Conservation (phyloP, 805 yeast genomes). For the Zygotorulaspora danielsina region DNA sequence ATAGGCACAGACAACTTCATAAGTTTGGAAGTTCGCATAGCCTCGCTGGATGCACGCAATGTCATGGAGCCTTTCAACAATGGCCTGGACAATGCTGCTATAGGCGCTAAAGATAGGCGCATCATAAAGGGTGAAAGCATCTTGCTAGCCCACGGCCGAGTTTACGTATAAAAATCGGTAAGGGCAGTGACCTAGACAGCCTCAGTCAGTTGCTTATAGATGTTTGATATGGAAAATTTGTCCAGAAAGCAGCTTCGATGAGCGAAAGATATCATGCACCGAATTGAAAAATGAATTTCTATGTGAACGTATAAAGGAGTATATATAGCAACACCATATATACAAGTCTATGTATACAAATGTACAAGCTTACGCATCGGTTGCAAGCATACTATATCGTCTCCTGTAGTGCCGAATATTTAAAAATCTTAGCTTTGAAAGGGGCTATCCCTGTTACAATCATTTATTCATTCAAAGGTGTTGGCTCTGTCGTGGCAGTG, state of each 20-base stretch:
- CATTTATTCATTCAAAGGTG: slow-evolving; percentile 30
- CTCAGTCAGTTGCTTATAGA: no score
- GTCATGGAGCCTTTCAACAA: background rate
- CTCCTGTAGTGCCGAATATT: slow-evolving; percentile 1
- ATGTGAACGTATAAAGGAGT: no score
- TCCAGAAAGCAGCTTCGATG: background rate
- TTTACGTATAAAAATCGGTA: no score
- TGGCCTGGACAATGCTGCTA: background rate
- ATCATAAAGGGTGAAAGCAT: background rate
- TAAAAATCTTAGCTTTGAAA: background rate
- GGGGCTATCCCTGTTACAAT: background rate
- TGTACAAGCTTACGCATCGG: no score
- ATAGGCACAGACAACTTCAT: no score
- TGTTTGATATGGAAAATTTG: no score
- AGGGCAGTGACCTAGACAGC: no score
- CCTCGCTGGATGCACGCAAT: background rate
- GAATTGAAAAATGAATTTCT: background rate
- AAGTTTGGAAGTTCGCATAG: no score
- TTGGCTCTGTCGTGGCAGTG: slow-evolving; percentile 39
- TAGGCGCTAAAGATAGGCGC: background rate
- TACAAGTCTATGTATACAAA: no score
- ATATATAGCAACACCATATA: no score
- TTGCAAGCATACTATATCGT: background rate
- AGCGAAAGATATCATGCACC: background rate
- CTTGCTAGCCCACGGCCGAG: background rate